phyloP scores from a whole-genome alignment of 2,329 filamentous ascomycete genomes.

The Alternaria dauci region DNA sequence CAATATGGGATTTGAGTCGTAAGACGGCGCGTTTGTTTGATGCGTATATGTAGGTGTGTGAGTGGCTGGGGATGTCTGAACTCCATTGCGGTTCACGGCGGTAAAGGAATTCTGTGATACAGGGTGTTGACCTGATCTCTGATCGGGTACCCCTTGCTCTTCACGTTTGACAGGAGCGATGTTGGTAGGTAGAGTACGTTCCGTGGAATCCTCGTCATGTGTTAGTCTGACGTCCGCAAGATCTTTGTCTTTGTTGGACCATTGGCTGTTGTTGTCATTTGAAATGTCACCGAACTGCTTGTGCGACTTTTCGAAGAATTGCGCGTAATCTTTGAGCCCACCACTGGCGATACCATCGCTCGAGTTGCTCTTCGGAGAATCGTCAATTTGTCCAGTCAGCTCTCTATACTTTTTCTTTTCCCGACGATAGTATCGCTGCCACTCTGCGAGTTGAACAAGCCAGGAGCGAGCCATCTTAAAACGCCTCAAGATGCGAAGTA shows the following conservation, averaged over 20 bases:
- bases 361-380: conserved; percentile 28
- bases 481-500: conserved; percentile 24
- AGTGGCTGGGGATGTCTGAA: background rate
- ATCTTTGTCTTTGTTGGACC: conserved; percentile 17
- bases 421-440: conserved; percentile 21
- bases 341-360: conserved; percentile 28
- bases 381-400: conserved; percentile 22
- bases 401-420: conserved; percentile 23
- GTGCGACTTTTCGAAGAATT: conserved; percentile 28
- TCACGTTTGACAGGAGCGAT: conserved; percentile 13
- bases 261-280: conserved; percentile 12
- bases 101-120: conserved; percentile 16
- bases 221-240: conserved; percentile 23
- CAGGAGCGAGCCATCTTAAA: conserved; percentile 27
- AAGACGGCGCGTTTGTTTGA: background rate
- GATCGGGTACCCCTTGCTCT: background rate
- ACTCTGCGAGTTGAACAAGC: conserved; percentile 17
- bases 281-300: conserved; percentile 32
- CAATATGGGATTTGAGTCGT: background rate
- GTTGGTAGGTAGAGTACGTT: conserved; percentile 6
- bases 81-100: conserved; percentile 16
- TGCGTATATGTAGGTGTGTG: background rate
- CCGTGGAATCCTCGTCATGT: conserved; percentile 25
- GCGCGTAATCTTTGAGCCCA: conserved; percentile 29
- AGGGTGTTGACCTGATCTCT: background rate